A percentile compares a stretch with the other conserved stretches of the same genome.
phyloP scores from a whole-genome alignment of 192 early-diverging fungal species.

The Mortierella alpina region DNA sequence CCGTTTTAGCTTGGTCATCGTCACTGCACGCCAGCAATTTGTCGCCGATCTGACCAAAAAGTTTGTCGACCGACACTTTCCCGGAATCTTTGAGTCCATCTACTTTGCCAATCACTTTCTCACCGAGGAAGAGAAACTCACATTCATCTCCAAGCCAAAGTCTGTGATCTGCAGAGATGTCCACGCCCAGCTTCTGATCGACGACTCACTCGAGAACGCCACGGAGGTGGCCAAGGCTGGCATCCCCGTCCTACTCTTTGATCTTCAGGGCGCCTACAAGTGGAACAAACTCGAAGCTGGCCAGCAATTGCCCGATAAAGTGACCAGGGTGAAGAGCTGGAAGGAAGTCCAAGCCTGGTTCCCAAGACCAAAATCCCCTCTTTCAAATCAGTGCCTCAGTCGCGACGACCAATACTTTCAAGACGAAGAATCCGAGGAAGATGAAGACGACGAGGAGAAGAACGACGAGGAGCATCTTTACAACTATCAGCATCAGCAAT shows the following conservation, averaged over 20 bases:
- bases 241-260: slow-evolving; percentile 66
- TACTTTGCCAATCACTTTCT: slow-evolving; percentile 70
- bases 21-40: slow-evolving; percentile 70
- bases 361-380: slow-evolving; percentile 58
- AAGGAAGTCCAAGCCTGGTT: slow-evolving; percentile 61
- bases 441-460: slow-evolving; percentile 34
- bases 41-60: slow-evolving; percentile 65
- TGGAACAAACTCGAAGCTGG: slow-evolving; percentile 56
- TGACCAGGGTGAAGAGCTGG: slow-evolving; percentile 64
- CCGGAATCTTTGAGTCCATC: slow-evolving; percentile 71
- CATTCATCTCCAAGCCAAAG: slow-evolving; percentile 66
- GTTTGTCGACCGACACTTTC: slow-evolving; percentile 67
- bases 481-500: slow-evolving; percentile 17
- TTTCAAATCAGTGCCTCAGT: slow-evolving; percentile 38
- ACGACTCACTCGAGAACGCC: slow-evolving; percentile 65
- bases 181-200: slow-evolving; percentile 66
- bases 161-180: slow-evolving; percentile 67
- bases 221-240: slow-evolving; percentile 63
- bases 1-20: slow-evolving; percentile 63
- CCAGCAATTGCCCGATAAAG: slow-evolving; percentile 54
- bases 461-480: slow-evolving; percentile 33
- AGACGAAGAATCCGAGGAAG: slow-evolving; percentile 12
- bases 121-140: slow-evolving; percentile 60
- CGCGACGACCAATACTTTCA: slow-evolving; percentile 23
- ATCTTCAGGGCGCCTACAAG: slow-evolving; percentile 61